These are phyloP conservation scores for Polygonum aviculare DNA, from an alignment of 148 eudicot genomes.

Conservation along the genomic window DNA sequence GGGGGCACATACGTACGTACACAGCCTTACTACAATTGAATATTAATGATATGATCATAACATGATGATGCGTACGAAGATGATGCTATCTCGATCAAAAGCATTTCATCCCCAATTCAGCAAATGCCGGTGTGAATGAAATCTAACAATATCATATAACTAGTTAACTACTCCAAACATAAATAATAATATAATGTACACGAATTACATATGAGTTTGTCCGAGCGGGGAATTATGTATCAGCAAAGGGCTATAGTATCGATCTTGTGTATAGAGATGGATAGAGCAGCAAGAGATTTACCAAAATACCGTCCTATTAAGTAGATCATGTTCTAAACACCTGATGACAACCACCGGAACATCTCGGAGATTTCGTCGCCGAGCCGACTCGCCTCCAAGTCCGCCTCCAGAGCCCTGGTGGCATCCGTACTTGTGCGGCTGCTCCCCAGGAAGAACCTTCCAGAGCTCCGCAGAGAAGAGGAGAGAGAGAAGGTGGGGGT, in stretches of 20 bases:
- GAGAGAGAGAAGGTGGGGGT: conserved; percentile 34
- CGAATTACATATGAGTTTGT: too few relatives aligned
- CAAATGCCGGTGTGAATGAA: neutral
- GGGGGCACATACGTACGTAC: too few relatives aligned
- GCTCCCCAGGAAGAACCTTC: conserved; percentile 65
- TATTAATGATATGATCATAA: neutral
- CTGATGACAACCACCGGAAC: conserved; percentile 3
- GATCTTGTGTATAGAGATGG: neutral
- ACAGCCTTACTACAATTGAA: too few relatives aligned
- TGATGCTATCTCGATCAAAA: neutral
- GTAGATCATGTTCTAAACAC: too few relatives aligned
- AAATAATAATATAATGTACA: too few relatives aligned
- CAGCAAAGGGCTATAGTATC: too few relatives aligned
- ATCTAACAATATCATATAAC: neutral
- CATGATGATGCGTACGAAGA: neutral
- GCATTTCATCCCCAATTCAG: too few relatives aligned
- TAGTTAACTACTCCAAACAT: neutral
- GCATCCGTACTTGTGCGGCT: conserved; percentile 41
- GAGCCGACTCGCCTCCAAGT: conserved; percentile 45
- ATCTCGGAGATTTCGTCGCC: conserved; percentile 74
- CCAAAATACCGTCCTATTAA: neutral
- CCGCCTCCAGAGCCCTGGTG: conserved; percentile 25
- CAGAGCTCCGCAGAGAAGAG: conserved; percentile 65
- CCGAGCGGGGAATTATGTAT: neutral
- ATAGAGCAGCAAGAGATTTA: neutral